phyloP scores from a whole-genome alignment of 2,329 filamentous ascomycete species.

The Aspergillus latus region DNA sequence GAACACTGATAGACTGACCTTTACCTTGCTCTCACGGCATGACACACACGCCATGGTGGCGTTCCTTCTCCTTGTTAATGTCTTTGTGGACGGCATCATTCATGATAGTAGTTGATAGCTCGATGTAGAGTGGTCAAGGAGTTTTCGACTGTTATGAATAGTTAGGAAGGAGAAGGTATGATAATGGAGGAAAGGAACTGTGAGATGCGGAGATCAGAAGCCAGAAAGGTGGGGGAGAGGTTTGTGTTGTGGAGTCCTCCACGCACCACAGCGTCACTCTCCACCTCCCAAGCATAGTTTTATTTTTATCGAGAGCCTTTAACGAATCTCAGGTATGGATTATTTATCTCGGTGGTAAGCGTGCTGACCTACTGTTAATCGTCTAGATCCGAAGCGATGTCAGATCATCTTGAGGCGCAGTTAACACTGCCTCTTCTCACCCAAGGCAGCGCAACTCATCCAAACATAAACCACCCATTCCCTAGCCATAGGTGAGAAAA shows the following conservation, averaged over 20 bases:
- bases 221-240: background rate
- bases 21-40: constrained; percentile 6
- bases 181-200: background rate
- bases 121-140: too few species aligned
- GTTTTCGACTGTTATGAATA: too few species aligned
- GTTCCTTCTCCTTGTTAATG: constrained; percentile 1
- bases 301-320: too few species aligned
- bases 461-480: background rate
- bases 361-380: background rate
- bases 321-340: too few species aligned
- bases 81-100: background rate
- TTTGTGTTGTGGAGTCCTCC: background rate
- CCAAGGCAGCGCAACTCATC: background rate
- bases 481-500: too few species aligned
- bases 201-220: background rate
- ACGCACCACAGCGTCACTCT: background rate
- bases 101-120: background rate
- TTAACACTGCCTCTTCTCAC: background rate
- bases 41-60: constrained; percentile 7
- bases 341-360: background rate
- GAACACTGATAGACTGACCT: background rate
- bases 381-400: background rate
- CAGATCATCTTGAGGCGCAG: background rate
- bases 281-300: background rate
- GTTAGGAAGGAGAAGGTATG: too few species aligned